phyloP scores from a whole-genome alignment of 2,329 filamentous ascomycete genomes.

The Trichoderma citrinoviride region DNA sequence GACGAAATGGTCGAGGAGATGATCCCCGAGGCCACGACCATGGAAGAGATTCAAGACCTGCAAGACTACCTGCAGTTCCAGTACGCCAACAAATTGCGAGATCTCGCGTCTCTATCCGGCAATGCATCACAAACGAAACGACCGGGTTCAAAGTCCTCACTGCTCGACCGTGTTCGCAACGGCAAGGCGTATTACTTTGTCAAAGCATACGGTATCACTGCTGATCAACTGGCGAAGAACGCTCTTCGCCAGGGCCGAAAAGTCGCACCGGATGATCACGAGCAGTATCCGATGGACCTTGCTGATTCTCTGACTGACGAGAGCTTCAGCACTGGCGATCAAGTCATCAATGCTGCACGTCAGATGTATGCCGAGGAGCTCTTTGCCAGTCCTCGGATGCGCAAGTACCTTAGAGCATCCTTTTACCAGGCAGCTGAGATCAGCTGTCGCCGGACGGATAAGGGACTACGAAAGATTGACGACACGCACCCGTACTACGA shows the following conservation, averaged over 20 bases:
- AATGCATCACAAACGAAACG: slow-evolving; percentile 69
- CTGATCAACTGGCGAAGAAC: slow-evolving; percentile 86
- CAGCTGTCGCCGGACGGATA: slow-evolving; percentile 87
- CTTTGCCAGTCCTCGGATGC: slow-evolving; percentile 80
- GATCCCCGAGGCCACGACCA: slow-evolving; percentile 73
- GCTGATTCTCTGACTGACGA: slow-evolving; percentile 74
- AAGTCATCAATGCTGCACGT: slow-evolving; percentile 76
- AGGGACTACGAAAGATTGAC: slow-evolving; percentile 88
- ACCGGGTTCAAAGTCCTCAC: slow-evolving; percentile 74
- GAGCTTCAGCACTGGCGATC: slow-evolving; percentile 71
- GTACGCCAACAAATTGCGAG: slow-evolving; percentile 80
- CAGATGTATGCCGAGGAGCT: slow-evolving; percentile 90
- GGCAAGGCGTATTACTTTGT: slow-evolving; percentile 80
- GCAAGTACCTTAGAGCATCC: slow-evolving; percentile 77
- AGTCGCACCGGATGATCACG: slow-evolving; percentile 80
- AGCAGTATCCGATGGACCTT: slow-evolving; percentile 76
- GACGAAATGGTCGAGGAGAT: slow-evolving; percentile 80
- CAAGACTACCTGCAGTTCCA: slow-evolving; percentile 97
- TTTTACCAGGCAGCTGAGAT: slow-evolving; percentile 84
- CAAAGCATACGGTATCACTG: slow-evolving; percentile 82
- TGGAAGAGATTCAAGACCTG: slow-evolving; percentile 94
- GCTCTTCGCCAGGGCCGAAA: slow-evolving; percentile 74
- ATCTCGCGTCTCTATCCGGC: slow-evolving; percentile 64
- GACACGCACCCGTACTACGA: slow-evolving; percentile 96
- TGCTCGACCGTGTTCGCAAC: slow-evolving; percentile 81